Evolutionary conservation across 2,329 filamentous ascomycete species (phyloP), one percentile per base, ranked within the genome.

Genomic region (Aspergillus tanneri): DNA sequence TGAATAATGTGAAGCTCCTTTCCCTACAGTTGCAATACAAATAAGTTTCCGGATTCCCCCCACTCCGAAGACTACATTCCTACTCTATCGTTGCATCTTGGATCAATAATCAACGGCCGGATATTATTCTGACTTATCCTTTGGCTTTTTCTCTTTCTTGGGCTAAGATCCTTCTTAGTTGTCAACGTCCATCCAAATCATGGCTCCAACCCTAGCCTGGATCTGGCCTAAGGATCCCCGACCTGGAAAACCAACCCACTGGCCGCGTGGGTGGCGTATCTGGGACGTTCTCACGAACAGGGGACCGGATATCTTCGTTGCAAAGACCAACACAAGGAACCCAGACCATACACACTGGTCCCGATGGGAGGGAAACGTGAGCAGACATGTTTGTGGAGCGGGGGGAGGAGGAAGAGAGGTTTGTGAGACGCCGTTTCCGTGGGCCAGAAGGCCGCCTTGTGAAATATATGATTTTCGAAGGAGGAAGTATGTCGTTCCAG

Each of bases 221-320:
- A 68, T 70, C 49, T 70, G 67, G 67, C 66, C 66, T 27, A 70
- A 68, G 64, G 66, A 69, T 42, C 67, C 65, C n/a, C 55, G 57
- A 7, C 67, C 63, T 3, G 62, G 64, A 34, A 67, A 68, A 16
- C 60, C 64, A 18, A 25, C 50, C 8, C 56, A 51, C 49, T 69
- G 66, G 67, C 56, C 59, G 8, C 55, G 55, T 8, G 52, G 57
- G 41, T 59, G 58, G 59, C 66, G 65, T 5, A 46, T 74, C 16
- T 58, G 60, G 16, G 68, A 75, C 38, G 58, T 74, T 43, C 34
- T 73, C 12, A 65, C 53, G 6, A 66, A 65, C 27, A 68, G 64
- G 46, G 72, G 72, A 1, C 71, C 72, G 10, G 72, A 75, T 55
- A 69, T 75, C 4, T 73, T 68, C 27, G 58, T 74, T n/a, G 66